Evolutionary conservation across 176 grass and related monocot genomes (phyloP).

Genomic region (Alopecurus myosuroides): DNA sequence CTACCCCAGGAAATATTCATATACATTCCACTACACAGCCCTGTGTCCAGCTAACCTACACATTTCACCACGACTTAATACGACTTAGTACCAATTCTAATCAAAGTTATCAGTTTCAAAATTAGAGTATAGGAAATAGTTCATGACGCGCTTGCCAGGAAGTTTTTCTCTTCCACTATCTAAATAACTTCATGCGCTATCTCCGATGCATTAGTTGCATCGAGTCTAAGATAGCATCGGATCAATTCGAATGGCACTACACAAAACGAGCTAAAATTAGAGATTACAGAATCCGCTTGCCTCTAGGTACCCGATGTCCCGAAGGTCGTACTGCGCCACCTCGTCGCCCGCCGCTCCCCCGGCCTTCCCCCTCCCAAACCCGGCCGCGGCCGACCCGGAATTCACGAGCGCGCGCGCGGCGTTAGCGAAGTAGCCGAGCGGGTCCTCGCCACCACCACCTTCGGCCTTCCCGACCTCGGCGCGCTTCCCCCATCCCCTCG

Average conservation of each 20-base stretch:
- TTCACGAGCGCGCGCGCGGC: not conserved
- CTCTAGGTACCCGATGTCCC: slow-evolving; percentile 17
- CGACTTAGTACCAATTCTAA: not conserved
- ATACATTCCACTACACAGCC: not conserved
- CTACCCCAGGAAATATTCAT: not conserved
- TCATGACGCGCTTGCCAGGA: too few species aligned
- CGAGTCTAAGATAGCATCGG: not conserved
- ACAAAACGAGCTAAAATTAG: not conserved
- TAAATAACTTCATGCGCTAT: not conserved
- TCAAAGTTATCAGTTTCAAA: not conserved
- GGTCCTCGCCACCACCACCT: not conserved
- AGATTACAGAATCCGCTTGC: slow-evolving; percentile 14
- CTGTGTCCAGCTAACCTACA: not conserved
- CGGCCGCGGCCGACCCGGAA: not conserved
- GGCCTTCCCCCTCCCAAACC: not conserved
- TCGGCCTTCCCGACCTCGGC: not conserved
- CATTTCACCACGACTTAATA: too few species aligned
- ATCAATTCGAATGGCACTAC: not conserved
- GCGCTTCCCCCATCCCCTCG: not conserved
- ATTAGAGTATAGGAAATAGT: not conserved
- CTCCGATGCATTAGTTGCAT: not conserved
- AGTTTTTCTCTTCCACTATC: not conserved
- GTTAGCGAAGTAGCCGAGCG: not conserved
- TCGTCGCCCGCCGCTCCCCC: not conserved
- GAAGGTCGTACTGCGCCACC: slow-evolving; percentile 2